Evolutionary conservation across 2,329 filamentous ascomycete species (phyloP).

Genomic region (Talaromyces funiculosus): DNA sequence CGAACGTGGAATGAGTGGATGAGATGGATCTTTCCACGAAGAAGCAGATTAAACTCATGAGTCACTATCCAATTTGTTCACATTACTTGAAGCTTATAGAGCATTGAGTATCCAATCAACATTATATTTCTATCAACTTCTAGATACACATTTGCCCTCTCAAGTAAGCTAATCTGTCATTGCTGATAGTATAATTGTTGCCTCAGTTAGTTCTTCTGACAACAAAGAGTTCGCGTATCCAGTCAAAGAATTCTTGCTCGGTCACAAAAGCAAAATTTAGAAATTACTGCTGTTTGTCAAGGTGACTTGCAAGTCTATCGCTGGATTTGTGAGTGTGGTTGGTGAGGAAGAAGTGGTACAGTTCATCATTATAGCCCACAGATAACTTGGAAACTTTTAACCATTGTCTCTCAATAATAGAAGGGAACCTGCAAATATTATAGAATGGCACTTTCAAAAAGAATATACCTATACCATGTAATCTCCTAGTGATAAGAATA

Average conservation of each 20-base stretch:
- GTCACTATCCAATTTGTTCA: not conserved
- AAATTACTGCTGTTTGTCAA: not conserved
- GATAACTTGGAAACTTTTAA: not conserved
- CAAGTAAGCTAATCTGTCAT: too few relatives aligned
- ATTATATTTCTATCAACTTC: not conserved
- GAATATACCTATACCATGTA: too few relatives aligned
- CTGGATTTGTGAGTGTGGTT: not conserved
- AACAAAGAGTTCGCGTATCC: not conserved
- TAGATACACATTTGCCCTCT: not conserved
- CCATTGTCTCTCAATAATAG: not conserved
- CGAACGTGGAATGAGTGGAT: conserved; percentile 9
- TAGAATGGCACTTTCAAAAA: too few relatives aligned
- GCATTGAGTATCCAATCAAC: not conserved
- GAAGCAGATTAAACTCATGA: not conserved
- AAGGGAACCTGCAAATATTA: not conserved
- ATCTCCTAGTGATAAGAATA: too few relatives aligned
- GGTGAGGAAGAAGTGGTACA: not conserved
- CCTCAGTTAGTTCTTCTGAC: not conserved
- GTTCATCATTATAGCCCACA: not conserved
- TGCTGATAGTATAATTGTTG: too few relatives aligned
- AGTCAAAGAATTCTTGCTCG: not conserved
- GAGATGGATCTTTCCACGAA: not conserved
- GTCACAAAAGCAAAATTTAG: not conserved
- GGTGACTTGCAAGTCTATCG: not conserved
- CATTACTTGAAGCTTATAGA: not conserved